Evolutionary conservation across 805 yeast genomes (phyloP).

Genomic region (Dipodascopsis tothii): DNA sequence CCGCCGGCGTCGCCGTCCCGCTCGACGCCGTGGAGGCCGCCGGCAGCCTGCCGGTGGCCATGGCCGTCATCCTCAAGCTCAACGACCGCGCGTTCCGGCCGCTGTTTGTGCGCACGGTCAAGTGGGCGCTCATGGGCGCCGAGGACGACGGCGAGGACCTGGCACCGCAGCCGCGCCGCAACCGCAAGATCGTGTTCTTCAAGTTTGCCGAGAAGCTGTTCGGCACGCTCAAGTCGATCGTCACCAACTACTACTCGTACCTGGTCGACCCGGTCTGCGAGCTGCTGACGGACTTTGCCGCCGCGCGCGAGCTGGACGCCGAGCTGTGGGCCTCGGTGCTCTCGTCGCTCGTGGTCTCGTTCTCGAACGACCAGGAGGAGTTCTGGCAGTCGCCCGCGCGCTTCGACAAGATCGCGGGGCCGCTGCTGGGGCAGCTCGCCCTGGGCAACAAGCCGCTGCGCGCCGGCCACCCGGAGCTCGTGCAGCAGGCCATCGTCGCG

Average conservation of each 20-base stretch:
- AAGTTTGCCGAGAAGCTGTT: conserved; percentile 79
- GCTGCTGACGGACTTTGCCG: conserved; percentile 46
- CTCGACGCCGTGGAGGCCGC: not conserved
- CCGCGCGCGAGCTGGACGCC: conserved; percentile 32
- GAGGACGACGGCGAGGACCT: conserved; percentile 44
- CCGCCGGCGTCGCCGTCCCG: not conserved
- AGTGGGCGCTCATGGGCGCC: conserved; percentile 90
- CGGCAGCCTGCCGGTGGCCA: conserved; percentile 53
- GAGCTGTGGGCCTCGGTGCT: conserved; percentile 66
- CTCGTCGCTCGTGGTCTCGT: conserved; percentile 67
- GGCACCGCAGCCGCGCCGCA: conserved; percentile 40
- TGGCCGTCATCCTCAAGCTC: conserved; percentile 75
- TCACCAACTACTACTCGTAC: conserved; percentile 83
- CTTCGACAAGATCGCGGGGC: conserved; percentile 60
- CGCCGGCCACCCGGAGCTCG: conserved; percentile 50
- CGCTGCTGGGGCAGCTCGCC: conserved; percentile 58
- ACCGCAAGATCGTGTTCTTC: conserved; percentile 45
- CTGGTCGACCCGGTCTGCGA: conserved; percentile 63
- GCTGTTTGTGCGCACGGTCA: conserved; percentile 70
- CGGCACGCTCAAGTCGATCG: conserved; percentile 48
- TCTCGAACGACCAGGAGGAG: conserved; percentile 49
- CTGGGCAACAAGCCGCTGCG: conserved; percentile 49
- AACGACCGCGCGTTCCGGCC: conserved; percentile 94
- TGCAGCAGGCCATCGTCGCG: conserved; percentile 72
- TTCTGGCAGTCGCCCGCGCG: conserved; percentile 88